Conservation (phyloP, 225 moss, liverwort and hornwort genomes). For the Anthoceros angustus region DNA sequence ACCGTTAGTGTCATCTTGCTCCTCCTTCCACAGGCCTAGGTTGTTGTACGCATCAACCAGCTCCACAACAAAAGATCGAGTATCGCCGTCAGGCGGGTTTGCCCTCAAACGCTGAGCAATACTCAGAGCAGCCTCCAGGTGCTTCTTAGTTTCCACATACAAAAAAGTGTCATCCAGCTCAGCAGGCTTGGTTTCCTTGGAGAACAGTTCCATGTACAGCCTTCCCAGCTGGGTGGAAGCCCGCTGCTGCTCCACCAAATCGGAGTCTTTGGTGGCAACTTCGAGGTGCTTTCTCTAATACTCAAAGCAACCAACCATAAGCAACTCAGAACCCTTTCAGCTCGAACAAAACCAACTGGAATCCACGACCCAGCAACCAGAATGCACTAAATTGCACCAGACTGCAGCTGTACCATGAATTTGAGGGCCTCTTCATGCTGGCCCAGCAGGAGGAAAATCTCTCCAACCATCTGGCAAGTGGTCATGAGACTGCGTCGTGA, state of each 20-base stretch:
- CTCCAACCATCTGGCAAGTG: constrained; percentile 74
- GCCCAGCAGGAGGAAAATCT: constrained; percentile 54
- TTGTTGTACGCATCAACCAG: constrained; percentile 84
- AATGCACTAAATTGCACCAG: background rate
- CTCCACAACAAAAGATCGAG: constrained; percentile 57
- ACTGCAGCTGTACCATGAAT: constrained; percentile 36
- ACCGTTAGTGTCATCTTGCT: constrained; percentile 42
- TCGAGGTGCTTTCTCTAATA: constrained; percentile 58
- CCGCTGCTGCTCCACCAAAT: constrained; percentile 74
- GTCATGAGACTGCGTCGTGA: constrained; percentile 53
- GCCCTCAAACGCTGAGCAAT: constrained; percentile 41
- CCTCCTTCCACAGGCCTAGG: constrained; percentile 52
- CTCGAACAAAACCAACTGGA: background rate
- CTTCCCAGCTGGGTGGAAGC: constrained; percentile 87
- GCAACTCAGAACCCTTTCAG: no score
- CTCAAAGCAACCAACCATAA: background rate
- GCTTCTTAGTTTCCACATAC: constrained; percentile 14
- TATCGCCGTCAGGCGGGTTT: constrained; percentile 20
- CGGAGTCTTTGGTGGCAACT: constrained; percentile 38
- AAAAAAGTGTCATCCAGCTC: background rate
- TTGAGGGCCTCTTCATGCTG: constrained; percentile 48
- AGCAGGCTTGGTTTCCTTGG: constrained; percentile 5
- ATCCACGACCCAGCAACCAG: background rate
- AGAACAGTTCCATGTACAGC: constrained; percentile 56
- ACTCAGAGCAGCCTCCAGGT: constrained; percentile 40